A percentile compares a stretch with the other conserved stretches of the same genome.
These are phyloP conservation scores for Gracilaria gracilis DNA, from an alignment of 23 red algal species.

Conservation along the genomic window DNA sequence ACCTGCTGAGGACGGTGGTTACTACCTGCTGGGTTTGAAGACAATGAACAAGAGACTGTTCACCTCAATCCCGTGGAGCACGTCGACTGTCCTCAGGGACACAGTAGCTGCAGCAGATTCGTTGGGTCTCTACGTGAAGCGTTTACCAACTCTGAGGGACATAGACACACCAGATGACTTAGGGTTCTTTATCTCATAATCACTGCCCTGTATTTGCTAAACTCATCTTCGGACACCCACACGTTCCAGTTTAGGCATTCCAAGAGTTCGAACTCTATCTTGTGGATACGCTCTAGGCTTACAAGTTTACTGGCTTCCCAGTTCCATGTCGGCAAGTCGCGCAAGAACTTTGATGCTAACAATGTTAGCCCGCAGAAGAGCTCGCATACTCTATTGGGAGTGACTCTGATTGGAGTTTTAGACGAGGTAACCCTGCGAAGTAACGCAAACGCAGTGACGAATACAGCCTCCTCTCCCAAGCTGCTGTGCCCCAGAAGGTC, in stretches of 20 bases:
- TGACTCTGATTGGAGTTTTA: constrained; percentile 13
- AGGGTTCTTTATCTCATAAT: constrained; percentile 36
- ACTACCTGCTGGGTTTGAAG: constrained; percentile 90
- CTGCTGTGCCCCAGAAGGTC: not conserved
- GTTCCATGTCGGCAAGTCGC: constrained; percentile 25
- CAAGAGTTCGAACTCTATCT: constrained; percentile 9
- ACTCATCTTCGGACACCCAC: constrained; percentile 15
- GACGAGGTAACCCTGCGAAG: not conserved
- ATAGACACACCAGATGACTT: constrained; percentile 82
- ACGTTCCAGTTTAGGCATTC: constrained; percentile 23
- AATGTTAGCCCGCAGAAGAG: constrained; percentile 14
- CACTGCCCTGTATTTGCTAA: not conserved
- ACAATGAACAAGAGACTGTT: constrained; percentile 33
- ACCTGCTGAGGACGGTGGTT: constrained; percentile 90
- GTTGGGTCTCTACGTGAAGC: not conserved
- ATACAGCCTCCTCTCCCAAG: constrained; percentile 20
- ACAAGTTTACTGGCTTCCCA: constrained; percentile 23
- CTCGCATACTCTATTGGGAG: constrained; percentile 11
- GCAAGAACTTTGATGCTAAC: constrained; percentile 35
- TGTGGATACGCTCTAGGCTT: not conserved
- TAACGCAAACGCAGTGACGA: constrained; percentile 2
- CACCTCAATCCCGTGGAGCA: constrained; percentile 81
- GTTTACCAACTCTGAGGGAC: constrained; percentile 68
- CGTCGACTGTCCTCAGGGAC: constrained; percentile 5
- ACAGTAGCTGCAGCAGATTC: constrained; percentile 28